Evolutionary conservation across 805 yeast species (phyloP).

Genomic region (Brettanomyces anomalus): DNA sequence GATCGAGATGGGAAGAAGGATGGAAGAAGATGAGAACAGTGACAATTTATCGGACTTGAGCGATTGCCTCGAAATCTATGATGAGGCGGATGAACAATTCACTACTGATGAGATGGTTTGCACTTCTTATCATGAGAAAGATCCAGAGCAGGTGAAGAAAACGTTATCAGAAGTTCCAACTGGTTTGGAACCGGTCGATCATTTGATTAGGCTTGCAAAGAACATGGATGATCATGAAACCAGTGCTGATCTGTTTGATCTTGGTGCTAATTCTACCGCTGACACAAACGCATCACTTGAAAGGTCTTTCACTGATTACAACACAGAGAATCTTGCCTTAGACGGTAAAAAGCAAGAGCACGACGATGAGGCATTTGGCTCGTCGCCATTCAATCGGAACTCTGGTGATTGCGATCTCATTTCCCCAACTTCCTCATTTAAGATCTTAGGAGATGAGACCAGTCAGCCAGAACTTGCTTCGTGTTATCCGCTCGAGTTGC

Average conservation of each 20-base stretch:
- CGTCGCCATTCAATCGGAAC: too few relatives aligned
- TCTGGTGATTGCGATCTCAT: constrained; percentile 12
- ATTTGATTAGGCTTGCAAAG: constrained; percentile 18
- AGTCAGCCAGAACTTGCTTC: not conserved
- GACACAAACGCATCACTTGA: not conserved
- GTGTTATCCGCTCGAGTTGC: not conserved
- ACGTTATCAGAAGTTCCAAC: constrained; percentile 9
- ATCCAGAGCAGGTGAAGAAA: not conserved
- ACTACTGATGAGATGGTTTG: not conserved
- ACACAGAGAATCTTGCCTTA: too few relatives aligned
- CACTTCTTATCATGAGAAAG: not conserved
- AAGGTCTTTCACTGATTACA: too few relatives aligned
- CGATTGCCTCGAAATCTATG: constrained; percentile 8
- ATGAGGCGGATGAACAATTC: constrained; percentile 6
- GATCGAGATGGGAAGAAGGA: constrained; percentile 15
- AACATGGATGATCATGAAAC: not conserved
- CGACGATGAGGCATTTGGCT: too few relatives aligned
- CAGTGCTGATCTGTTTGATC: not conserved
- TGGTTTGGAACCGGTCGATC: constrained; percentile 23
- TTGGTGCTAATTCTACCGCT: not conserved
- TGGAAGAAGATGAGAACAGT: constrained; percentile 11
- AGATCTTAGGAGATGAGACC: constrained; percentile 8
- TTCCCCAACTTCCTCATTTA: constrained; percentile 19
- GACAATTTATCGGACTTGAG: constrained; percentile 3
- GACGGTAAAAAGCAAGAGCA: too few relatives aligned